phyloP scores from a whole-genome alignment of 2,329 filamentous ascomycete genomes.

The Exophiala lecanii-corni region DNA sequence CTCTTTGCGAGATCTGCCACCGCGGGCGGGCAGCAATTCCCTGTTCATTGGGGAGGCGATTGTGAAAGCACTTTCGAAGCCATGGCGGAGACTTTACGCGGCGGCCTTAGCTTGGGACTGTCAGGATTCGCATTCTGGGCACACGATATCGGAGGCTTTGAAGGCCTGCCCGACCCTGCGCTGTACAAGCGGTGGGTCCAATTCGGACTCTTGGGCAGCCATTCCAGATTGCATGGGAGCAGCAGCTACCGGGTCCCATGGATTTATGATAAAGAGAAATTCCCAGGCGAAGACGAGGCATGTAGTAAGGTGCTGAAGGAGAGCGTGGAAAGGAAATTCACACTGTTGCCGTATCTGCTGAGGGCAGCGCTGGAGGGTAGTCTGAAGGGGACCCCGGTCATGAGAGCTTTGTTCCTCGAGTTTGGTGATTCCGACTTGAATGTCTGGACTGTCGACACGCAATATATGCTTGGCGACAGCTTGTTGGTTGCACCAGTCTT shows the following conservation, averaged over 20 bases:
- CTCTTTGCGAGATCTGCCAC: slow-evolving; percentile 65
- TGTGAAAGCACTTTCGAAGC: slow-evolving; percentile 70
- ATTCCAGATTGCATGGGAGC: slow-evolving; percentile 66
- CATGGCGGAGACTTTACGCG: slow-evolving; percentile 66
- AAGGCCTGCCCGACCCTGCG: slow-evolving; percentile 61
- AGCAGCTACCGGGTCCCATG: slow-evolving; percentile 70
- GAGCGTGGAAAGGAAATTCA: slow-evolving; percentile 51
- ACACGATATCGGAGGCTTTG: slow-evolving; percentile 68
- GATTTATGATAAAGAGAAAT: slow-evolving; percentile 53
- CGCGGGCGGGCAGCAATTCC: slow-evolving; percentile 65
- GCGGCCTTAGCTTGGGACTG: slow-evolving; percentile 59
- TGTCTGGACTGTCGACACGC: slow-evolving; percentile 62
- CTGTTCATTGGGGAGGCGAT: slow-evolving; percentile 69
- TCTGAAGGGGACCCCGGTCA: slow-evolving; percentile 55
- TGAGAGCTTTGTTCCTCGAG: slow-evolving; percentile 64
- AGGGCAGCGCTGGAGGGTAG: slow-evolving; percentile 49
- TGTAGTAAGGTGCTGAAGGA: slow-evolving; percentile 54
- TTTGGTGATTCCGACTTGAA: slow-evolving; percentile 64
- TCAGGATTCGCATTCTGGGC: slow-evolving; percentile 66
- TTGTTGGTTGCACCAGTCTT: slow-evolving; percentile 63
- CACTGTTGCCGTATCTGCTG: slow-evolving; percentile 56
- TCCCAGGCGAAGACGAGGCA: slow-evolving; percentile 40
- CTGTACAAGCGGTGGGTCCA: slow-evolving; percentile 76
- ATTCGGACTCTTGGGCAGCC: slow-evolving; percentile 67
- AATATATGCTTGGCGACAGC: slow-evolving; percentile 67